These are phyloP conservation scores for Quercus dentata DNA, from an alignment of 306 rosid species.

Conservation along the genomic window DNA sequence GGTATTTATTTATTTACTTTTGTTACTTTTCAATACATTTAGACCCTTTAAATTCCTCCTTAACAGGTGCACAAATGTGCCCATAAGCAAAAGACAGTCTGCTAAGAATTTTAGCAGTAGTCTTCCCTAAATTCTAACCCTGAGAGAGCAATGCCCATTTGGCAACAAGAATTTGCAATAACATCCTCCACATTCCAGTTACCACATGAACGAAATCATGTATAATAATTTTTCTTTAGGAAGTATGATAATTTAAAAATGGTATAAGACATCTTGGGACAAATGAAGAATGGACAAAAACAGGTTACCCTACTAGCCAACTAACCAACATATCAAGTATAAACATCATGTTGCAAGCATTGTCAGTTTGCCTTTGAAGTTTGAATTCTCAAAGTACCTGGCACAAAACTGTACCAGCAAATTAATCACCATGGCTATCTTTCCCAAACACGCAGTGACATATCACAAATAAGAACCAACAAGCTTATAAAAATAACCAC, in stretches of 20 bases:
- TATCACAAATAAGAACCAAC: not conserved
- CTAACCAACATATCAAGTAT: conserved; percentile 20
- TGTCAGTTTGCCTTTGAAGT: conserved; percentile 39
- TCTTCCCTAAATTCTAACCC: no score
- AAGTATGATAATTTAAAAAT: not conserved
- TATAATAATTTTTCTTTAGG: no score
- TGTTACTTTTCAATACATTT: no score
- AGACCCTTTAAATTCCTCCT: no score
- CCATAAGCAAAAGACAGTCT: no score
- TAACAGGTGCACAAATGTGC: no score
- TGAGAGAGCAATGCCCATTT: conserved; percentile 7
- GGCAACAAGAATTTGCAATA: conserved; percentile 15
- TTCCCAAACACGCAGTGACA: conserved; percentile 16
- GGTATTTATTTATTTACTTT: no score
- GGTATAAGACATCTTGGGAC: conserved; percentile 24
- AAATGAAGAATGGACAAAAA: conserved; percentile 24
- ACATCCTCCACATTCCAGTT: conserved; percentile 17
- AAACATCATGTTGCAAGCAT: conserved; percentile 19
- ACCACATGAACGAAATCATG: conserved; percentile 19
- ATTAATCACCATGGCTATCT: conserved; percentile 25
- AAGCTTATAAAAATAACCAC: conserved; percentile 3
- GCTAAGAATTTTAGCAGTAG: no score
- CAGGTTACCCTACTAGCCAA: conserved; percentile 30
- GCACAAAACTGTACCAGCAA: conserved; percentile 19
- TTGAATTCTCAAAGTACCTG: conserved; percentile 26